Evolutionary conservation across 1,284 basidiomycete genomes (phyloP).

Genomic region (Sphaerobolus stellatus): DNA sequence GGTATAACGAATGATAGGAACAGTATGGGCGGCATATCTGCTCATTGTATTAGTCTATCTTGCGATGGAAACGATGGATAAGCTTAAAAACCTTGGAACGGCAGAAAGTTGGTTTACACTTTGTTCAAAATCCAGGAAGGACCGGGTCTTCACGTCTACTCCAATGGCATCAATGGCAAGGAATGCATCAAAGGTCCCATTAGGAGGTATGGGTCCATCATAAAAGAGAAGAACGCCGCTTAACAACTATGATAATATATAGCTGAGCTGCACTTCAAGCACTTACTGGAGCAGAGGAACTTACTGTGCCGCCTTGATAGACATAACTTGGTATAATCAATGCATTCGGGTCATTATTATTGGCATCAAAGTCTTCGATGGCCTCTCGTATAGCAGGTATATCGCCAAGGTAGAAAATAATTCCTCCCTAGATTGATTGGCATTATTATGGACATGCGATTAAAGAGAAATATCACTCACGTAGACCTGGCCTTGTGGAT

Average conservation of each 20-base stretch:
- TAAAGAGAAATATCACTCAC: neutral
- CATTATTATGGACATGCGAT: neutral
- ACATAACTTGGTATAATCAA: neutral
- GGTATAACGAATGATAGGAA: no score
- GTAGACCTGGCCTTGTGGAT: neutral
- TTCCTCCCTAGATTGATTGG: no score
- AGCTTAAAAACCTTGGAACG: no score
- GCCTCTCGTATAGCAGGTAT: neutral
- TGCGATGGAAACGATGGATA: no score
- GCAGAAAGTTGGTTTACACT: no score
- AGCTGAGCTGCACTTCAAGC: no score
- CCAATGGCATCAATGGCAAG: neutral
- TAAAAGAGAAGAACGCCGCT: neutral
- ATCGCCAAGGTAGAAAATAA: neutral
- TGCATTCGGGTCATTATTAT: neutral
- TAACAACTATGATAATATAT: no score
- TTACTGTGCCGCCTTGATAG: neutral
- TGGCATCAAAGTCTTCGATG: neutral
- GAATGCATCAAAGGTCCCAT: no score
- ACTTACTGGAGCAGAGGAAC: neutral
- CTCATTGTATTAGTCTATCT: no score
- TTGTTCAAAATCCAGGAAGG: neutral
- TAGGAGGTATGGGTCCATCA: neutral
- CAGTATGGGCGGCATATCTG: no score
- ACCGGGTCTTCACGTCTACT: neutral